Evolutionary conservation across 2,329 filamentous ascomycete genomes (phyloP).

Genomic region (Daldinia sp.): DNA sequence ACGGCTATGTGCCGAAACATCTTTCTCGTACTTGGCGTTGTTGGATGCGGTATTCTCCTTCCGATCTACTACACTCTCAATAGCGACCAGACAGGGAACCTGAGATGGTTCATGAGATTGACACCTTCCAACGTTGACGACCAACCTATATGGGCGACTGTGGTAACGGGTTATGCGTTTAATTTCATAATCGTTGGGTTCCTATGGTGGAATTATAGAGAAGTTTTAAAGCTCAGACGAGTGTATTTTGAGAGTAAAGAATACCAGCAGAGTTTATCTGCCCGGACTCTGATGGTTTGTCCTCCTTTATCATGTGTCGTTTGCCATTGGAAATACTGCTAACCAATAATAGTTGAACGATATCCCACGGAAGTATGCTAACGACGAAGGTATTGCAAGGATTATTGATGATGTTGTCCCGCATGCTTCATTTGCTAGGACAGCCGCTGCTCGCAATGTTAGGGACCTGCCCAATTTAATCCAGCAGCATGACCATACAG

Average conservation of each 20-base stretch:
- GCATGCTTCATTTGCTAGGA: conserved; percentile 60
- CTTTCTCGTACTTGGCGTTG: conserved; percentile 74
- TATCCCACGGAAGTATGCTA: conserved; percentile 77
- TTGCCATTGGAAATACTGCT: background rate
- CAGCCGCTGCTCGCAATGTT: conserved; percentile 86
- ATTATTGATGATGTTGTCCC: conserved; percentile 84
- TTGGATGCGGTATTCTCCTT: conserved; percentile 80
- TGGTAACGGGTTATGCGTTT: conserved; percentile 69
- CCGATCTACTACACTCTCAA: conserved; percentile 75
- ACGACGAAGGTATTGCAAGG: conserved; percentile 86
- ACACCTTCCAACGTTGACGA: conserved; percentile 66
- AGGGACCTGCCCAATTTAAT: conserved; percentile 89
- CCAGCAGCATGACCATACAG: conserved; percentile 80
- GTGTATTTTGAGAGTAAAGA: conserved; percentile 85
- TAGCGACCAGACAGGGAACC: conserved; percentile 44
- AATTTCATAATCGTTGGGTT: conserved; percentile 80
- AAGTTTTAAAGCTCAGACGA: conserved; percentile 74
- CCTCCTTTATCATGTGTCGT: background rate
- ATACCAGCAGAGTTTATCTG: conserved; percentile 87
- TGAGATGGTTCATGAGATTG: conserved; percentile 65
- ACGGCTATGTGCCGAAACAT: conserved; percentile 92
- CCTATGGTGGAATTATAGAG: conserved; percentile 89
- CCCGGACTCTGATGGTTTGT: conserved; percentile 71
- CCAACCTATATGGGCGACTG: conserved; percentile 64
- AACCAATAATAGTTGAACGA: conserved; percentile 75